Percentiles rank a stretch among this genome's conserved stretches.
Conservation (phyloP, 106 monocot genomes). For the Allium fistulosum region DNA sequence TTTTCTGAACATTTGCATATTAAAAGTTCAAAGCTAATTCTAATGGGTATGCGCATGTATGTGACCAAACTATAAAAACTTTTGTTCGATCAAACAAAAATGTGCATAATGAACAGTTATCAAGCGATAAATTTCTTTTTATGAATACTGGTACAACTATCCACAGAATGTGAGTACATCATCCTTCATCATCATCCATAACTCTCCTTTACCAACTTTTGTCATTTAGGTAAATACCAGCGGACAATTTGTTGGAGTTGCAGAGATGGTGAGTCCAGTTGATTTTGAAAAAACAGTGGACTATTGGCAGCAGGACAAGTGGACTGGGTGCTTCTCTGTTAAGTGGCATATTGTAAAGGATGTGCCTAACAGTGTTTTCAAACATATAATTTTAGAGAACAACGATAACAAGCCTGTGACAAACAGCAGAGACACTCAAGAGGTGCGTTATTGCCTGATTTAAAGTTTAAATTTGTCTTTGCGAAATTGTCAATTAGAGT, state of each 20-base stretch:
- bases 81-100: neutral
- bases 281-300: slow-evolving; percentile 85
- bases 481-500: no score
- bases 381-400: slow-evolving; percentile 75
- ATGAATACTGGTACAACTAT: no score
- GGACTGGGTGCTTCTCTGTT: slow-evolving; percentile 84
- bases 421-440: slow-evolving; percentile 82
- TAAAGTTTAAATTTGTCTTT: no score
- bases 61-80: neutral
- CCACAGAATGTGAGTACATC: no score
- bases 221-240: slow-evolving; percentile 67
- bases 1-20: no score
- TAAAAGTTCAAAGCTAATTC: no score
- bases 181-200: no score
- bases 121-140: no score
- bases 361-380: slow-evolving; percentile 62
- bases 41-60: no score
- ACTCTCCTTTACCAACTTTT: neutral
- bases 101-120: neutral
- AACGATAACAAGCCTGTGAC: slow-evolving; percentile 94
- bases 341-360: slow-evolving; percentile 92
- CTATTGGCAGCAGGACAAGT: slow-evolving; percentile 91
- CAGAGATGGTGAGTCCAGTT: slow-evolving; percentile 74
- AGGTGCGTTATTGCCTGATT: slow-evolving; percentile 19
- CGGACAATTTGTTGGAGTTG: slow-evolving; percentile 88